Conservation (phyloP, 306 rosid species). For the Vigna radiata region DNA sequence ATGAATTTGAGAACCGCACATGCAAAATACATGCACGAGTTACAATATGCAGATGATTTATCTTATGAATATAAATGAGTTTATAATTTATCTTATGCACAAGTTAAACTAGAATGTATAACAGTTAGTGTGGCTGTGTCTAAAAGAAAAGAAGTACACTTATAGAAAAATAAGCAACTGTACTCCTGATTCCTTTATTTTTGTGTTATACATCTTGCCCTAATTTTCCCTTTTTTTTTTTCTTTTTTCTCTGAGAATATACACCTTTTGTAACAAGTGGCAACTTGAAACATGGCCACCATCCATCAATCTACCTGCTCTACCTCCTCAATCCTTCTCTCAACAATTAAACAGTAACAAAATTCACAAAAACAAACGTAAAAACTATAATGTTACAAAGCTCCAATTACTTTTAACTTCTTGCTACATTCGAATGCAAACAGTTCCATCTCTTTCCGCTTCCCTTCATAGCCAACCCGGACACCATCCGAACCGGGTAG, state of each 20-base stretch:
- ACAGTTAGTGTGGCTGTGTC: neutral
- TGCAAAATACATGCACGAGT: neutral
- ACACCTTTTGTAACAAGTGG: slow-evolving; percentile 45
- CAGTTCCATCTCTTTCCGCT: slow-evolving; percentile 77
- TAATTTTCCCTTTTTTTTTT: neutral
- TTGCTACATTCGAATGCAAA: slow-evolving; percentile 74
- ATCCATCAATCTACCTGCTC: neutral
- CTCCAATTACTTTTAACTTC: slow-evolving; percentile 87
- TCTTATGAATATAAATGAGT: neutral
- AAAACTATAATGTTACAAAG: slow-evolving; percentile 60
- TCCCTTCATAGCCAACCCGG: slow-evolving; percentile 61
- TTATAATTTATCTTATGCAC: too few relatives aligned
- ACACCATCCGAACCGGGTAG: slow-evolving; percentile 54
- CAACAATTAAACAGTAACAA: slow-evolving; percentile 26
- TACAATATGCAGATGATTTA: neutral
- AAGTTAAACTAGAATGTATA: too few relatives aligned
- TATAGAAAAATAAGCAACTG: slow-evolving; percentile 36
- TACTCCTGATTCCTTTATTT: neutral
- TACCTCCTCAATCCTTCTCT: neutral
- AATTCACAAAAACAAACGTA: neutral
- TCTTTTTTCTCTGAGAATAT: slow-evolving; percentile 48
- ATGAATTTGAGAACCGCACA: neutral
- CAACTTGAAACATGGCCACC: slow-evolving; percentile 58
- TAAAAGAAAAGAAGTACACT: neutral
- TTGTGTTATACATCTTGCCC: slow-evolving; percentile 35